Percentiles rank a stretch among this genome's conserved stretches.
Conservation (phyloP, 352 stramenopile genomes). For the Phytophthora ramorum region DNA sequence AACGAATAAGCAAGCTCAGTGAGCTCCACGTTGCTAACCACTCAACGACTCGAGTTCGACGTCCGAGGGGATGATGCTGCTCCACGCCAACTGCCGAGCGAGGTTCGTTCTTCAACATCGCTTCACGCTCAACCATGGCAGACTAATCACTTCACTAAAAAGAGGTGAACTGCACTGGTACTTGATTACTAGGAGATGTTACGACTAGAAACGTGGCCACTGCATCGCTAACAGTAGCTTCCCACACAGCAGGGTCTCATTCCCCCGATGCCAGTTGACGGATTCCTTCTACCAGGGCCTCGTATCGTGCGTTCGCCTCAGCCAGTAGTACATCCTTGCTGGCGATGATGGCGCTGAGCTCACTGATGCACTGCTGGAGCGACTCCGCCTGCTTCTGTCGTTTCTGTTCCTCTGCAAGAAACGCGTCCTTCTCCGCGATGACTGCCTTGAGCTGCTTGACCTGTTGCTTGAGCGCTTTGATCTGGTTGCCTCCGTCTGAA, state of each 20-base stretch:
- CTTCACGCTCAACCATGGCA: not conserved
- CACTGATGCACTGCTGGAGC: constrained; percentile 20
- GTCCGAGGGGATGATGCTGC: not conserved
- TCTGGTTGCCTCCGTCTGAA: constrained; percentile 10
- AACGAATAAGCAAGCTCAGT: constrained; percentile 10
- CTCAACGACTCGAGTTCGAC: no score
- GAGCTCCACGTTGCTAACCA: not conserved
- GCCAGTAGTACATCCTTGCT: constrained; percentile 16
- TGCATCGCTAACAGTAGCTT: not conserved
- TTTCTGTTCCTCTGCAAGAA: constrained; percentile 7
- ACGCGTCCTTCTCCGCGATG: constrained; percentile 1
- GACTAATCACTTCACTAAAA: not conserved
- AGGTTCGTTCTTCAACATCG: not conserved
- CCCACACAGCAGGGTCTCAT: constrained; percentile 2
- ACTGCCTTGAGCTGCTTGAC: constrained; percentile 2
- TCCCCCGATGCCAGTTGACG: constrained; percentile 5
- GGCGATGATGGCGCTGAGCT: constrained; percentile 27
- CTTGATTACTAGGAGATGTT: constrained; percentile 19
- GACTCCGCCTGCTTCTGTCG: constrained; percentile 16
- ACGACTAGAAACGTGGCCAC: constrained; percentile 5
- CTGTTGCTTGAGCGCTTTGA: constrained; percentile 21
- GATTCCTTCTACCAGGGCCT: constrained; percentile 13
- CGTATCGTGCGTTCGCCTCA: constrained; percentile 14
- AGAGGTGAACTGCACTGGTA: constrained; percentile 3
- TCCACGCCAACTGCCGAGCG: not conserved